Percentiles rank a stretch among this genome's conserved stretches.
These are phyloP conservation scores for Alternaria ventricosa DNA, from an alignment of 2,329 filamentous ascomycete genomes.

Conservation along the genomic window DNA sequence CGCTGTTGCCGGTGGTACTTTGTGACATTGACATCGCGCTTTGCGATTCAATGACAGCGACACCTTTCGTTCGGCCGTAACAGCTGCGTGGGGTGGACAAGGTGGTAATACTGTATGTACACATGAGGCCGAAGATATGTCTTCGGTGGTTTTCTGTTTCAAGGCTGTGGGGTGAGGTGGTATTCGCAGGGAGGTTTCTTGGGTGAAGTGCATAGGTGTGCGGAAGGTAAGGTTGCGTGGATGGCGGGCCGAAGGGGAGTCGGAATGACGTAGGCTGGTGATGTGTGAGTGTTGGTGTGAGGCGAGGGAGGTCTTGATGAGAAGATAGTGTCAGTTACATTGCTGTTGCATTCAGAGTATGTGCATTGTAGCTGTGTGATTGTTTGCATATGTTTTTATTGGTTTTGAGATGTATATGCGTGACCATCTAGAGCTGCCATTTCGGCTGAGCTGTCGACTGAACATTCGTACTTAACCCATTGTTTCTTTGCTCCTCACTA, in stretches of 20 bases:
- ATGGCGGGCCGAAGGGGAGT: not conserved
- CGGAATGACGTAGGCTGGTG: not conserved
- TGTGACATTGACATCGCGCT: not conserved
- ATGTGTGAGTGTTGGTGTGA: not conserved
- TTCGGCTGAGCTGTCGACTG: constrained; percentile 28
- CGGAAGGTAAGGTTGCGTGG: not conserved
- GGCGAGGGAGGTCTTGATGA: not conserved
- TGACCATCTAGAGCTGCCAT: constrained; percentile 27
- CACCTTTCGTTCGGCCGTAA: not conserved
- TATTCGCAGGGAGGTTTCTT: not conserved
- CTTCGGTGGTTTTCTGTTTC: not conserved
- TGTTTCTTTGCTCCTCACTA: constrained; percentile 10
- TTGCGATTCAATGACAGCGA: not conserved
- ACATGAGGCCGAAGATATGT: not conserved
- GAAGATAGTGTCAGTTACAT: not conserved
- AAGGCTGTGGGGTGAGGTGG: not conserved
- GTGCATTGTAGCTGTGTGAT: not conserved
- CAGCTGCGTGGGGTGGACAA: not conserved
- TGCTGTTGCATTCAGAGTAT: not conserved
- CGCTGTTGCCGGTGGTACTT: not conserved
- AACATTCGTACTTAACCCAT: constrained; percentile 30
- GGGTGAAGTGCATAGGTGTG: not conserved
- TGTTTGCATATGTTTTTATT: not conserved
- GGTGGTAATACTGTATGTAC: not conserved
- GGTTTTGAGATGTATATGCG: not conserved